phyloP scores from a whole-genome alignment of 2,329 filamentous ascomycete species.

The Chrysoporthe deuterocubensis region DNA sequence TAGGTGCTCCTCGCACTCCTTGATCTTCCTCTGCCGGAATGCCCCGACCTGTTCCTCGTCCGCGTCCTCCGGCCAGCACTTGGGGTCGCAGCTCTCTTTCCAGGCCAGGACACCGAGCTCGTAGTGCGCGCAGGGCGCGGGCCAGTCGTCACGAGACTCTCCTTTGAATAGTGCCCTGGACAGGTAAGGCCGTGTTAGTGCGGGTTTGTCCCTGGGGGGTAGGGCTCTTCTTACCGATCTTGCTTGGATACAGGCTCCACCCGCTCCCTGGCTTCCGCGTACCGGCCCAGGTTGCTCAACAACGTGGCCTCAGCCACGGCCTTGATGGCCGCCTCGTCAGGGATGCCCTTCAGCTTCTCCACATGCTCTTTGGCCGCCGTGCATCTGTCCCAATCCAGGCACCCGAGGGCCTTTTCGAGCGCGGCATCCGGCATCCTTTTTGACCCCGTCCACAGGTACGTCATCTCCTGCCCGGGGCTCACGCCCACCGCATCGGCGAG shows the following conservation, averaged over 20 bases:
- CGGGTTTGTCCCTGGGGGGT: no score
- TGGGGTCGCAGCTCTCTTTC: constrained; percentile 62
- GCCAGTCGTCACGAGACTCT: constrained; percentile 68
- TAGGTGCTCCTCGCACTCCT: constrained; percentile 67
- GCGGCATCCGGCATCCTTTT: constrained; percentile 75
- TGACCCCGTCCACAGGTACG: constrained; percentile 89
- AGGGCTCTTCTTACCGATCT: constrained; percentile 55
- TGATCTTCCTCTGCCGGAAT: constrained; percentile 52
- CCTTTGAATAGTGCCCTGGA: constrained; percentile 60
- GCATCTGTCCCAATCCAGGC: constrained; percentile 69
- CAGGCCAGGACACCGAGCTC: constrained; percentile 85
- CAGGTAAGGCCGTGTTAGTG: background rate
- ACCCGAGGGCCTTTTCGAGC: constrained; percentile 64
- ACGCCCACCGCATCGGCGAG: constrained; percentile 81
- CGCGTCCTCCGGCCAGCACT: constrained; percentile 33
- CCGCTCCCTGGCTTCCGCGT: constrained; percentile 66
- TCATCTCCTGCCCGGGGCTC: constrained; percentile 86
- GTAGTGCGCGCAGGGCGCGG: constrained; percentile 76
- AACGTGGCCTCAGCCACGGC: constrained; percentile 70
- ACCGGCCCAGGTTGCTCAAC: constrained; percentile 64
- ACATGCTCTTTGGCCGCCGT: constrained; percentile 49
- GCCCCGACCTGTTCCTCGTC: constrained; percentile 35
- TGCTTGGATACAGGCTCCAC: constrained; percentile 69
- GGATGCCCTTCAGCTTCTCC: constrained; percentile 53
- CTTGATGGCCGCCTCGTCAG: constrained; percentile 67